These are phyloP conservation scores for Starmerella riodocensis DNA, from an alignment of 805 yeast genomes.

Conservation along the genomic window DNA sequence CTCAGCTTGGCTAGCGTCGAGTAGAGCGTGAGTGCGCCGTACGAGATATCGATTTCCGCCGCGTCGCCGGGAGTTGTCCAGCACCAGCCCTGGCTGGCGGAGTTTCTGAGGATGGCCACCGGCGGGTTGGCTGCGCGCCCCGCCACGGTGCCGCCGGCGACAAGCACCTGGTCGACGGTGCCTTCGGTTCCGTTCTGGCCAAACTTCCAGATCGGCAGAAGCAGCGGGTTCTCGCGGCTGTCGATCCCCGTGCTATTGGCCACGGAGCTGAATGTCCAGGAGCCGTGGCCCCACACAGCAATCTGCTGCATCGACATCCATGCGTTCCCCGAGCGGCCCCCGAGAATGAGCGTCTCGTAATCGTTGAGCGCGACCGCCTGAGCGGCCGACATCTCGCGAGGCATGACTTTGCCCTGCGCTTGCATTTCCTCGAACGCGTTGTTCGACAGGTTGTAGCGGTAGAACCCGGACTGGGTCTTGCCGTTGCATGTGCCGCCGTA, in stretches of 20 bases:
- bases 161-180: constrained; percentile 29
- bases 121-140: constrained; percentile 33
- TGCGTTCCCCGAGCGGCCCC: constrained; percentile 49
- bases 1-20: constrained; percentile 8
- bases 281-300: constrained; percentile 55
- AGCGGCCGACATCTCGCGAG: constrained; percentile 21
- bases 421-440: constrained; percentile 11
- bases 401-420: constrained; percentile 14
- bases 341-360: constrained; percentile 33
- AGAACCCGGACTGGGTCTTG: constrained; percentile 17
- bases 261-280: constrained; percentile 48
- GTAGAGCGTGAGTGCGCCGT: constrained; percentile 16
- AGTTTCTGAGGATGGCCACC: constrained; percentile 31
- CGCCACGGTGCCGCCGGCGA: constrained; percentile 48
- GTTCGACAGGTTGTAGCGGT: constrained; percentile 18
- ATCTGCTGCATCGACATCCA: constrained; percentile 65
- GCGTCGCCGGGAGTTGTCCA: constrained; percentile 24
- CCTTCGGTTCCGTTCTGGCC: constrained; percentile 11
- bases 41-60: constrained; percentile 1
- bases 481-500: constrained; percentile 26
- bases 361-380: constrained; percentile 14
- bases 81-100: constrained; percentile 33
- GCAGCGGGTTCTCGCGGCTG: constrained; percentile 41
- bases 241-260: constrained; percentile 31
- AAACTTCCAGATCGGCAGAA: constrained; percentile 39